Conservation (phyloP, 805 yeast genomes). For the Nakazawaea holstii region DNA sequence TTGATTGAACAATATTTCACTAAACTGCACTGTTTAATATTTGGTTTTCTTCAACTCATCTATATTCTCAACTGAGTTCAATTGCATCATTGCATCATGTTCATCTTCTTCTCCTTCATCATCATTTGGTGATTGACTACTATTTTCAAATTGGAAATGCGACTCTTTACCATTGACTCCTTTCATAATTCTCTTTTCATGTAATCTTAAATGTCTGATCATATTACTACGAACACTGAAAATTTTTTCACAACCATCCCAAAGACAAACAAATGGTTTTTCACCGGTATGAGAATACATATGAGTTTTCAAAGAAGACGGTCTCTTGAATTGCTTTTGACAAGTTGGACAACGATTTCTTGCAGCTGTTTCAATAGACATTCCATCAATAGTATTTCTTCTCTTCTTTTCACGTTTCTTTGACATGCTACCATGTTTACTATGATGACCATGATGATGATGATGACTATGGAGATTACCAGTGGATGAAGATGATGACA, state of each 20-base stretch:
- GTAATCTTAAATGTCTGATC: constrained; percentile 73
- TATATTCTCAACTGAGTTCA: too few species aligned
- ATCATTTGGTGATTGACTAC: not conserved
- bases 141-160: too few species aligned
- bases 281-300: constrained; percentile 79
- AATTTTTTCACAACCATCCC: constrained; percentile 60
- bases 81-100: too few species aligned
- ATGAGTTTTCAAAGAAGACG: constrained; percentile 78
- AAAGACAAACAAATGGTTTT: constrained; percentile 59
- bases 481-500: not conserved
- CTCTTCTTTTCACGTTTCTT: constrained; percentile 12
- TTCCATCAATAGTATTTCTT: constrained; percentile 24
- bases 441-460: not conserved
- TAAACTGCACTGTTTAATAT: not conserved
- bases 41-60: too few species aligned
- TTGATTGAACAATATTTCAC: not conserved
- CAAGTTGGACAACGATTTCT: constrained; percentile 52
- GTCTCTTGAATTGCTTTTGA: constrained; percentile 73
- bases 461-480: constrained; percentile 1
- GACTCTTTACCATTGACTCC: not conserved
- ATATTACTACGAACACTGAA: constrained; percentile 79
- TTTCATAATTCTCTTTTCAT: constrained; percentile 24
- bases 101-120: not conserved
- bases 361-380: constrained; percentile 39
- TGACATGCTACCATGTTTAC: not conserved